Evolutionary conservation across 805 yeast species (phyloP).

Genomic region (Candida railenensis): DNA sequence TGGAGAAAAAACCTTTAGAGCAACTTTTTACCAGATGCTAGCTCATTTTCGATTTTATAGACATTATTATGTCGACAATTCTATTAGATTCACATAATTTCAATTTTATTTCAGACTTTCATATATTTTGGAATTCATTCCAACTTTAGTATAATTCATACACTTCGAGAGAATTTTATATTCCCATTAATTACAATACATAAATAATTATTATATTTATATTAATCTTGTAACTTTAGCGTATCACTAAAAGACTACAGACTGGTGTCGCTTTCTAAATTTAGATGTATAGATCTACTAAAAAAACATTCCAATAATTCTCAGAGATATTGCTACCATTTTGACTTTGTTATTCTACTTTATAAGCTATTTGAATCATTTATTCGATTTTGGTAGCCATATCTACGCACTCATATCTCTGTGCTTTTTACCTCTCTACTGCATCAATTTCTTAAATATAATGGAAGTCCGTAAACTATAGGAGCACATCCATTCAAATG

Average conservation of each 20-base stretch:
- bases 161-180: not conserved
- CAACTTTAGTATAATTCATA: not conserved
- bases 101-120: not conserved
- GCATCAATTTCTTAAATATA: conserved; percentile 15
- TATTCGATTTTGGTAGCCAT: not conserved
- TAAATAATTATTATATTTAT: no score
- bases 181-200: not conserved
- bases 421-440: not conserved
- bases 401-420: no score
- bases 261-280: no score
- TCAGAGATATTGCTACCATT: no score
- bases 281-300: no score
- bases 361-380: not conserved
- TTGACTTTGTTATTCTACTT: no score
- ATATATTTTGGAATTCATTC: not conserved
- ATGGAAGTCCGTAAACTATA: conserved; percentile 84
- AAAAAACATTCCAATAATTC: no score
- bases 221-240: not conserved
- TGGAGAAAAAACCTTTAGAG: not conserved
- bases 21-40: not conserved
- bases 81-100: not conserved
- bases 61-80: not conserved
- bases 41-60: not conserved
- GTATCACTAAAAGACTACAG: not conserved
- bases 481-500: conserved; percentile 93